Evolutionary conservation across 1,284 basidiomycete species (phyloP).

Genomic region (Schizophyllum commune): DNA sequence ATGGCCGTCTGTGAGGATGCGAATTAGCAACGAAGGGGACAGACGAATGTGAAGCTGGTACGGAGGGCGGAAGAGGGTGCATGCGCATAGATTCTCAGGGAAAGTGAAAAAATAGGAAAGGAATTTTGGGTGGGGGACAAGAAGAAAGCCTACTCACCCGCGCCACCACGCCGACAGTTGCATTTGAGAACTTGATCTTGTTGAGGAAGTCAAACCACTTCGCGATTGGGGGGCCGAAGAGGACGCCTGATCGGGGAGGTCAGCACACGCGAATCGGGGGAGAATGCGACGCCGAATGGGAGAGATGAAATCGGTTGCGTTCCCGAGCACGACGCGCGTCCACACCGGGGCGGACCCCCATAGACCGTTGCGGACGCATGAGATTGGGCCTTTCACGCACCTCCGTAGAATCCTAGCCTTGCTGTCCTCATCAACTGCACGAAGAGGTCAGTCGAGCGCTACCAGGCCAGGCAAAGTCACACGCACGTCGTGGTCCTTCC

Average conservation of each 20-base stretch:
- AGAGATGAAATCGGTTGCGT: background rate
- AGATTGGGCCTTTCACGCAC: slow-evolving; percentile 20
- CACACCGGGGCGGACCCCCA: too few species aligned
- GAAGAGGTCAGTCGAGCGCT: slow-evolving; percentile 8
- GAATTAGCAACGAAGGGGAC: background rate
- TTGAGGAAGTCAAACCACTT: slow-evolving; percentile 66
- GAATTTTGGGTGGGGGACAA: background rate
- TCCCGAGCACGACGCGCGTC: background rate
- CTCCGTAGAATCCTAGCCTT: slow-evolving; percentile 69
- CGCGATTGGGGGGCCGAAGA: slow-evolving; percentile 68
- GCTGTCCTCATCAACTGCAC: slow-evolving; percentile 61
- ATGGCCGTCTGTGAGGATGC: background rate
- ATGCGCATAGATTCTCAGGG: slow-evolving; percentile 21
- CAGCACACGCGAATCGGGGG: background rate
- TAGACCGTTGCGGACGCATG: too few species aligned
- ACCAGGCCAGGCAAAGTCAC: background rate
- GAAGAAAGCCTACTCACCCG: slow-evolving; percentile 33
- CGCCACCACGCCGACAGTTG: slow-evolving; percentile 49
- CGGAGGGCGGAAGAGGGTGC: background rate
- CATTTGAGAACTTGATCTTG: slow-evolving; percentile 51
- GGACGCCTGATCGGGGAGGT: slow-evolving; percentile 32
- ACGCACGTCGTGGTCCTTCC: slow-evolving; percentile 63
- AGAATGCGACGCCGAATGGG: background rate
- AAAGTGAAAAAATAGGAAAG: background rate
- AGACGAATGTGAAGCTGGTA: too few species aligned